phyloP scores from a whole-genome alignment of 768 basidiomycete species.

The Naganishia friedmannii region DNA sequence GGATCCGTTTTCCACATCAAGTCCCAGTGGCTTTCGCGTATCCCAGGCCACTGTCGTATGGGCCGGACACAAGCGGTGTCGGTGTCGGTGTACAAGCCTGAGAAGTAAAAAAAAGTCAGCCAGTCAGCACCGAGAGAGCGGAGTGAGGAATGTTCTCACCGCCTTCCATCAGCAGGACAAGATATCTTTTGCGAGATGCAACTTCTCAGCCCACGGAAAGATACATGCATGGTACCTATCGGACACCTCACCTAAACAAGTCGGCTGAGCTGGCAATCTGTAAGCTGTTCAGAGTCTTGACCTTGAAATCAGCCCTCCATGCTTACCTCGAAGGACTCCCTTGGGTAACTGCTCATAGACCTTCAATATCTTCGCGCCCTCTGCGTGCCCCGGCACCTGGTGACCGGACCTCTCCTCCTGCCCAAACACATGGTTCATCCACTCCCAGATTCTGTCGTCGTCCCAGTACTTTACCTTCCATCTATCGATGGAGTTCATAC shows the following conservation, averaged over 20 bases:
- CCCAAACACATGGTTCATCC: constrained; percentile 30
- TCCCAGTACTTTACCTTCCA: constrained; percentile 32
- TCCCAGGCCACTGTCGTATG: constrained; percentile 34
- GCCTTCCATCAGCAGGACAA: constrained; percentile 39
- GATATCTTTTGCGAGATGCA: constrained; percentile 32
- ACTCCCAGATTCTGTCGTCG: constrained; percentile 34
- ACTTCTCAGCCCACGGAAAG: not conserved
- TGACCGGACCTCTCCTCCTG: not conserved
- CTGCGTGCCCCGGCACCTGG: not conserved
- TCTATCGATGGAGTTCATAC: constrained; percentile 30
- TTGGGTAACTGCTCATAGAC: constrained; percentile 30
- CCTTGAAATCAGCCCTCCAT: too few relatives aligned
- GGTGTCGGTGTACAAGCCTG: constrained; percentile 40
- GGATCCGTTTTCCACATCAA: not conserved
- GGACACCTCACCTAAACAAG: constrained; percentile 12
- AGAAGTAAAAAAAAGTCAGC: too few relatives aligned
- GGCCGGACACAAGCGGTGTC: constrained; percentile 39
- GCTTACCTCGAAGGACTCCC: constrained; percentile 33
- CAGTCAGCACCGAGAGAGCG: too few relatives aligned
- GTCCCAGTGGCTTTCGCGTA: not conserved
- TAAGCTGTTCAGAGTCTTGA: too few relatives aligned
- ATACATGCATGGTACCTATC: not conserved
- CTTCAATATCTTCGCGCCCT: constrained; percentile 8
- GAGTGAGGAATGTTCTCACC: constrained; percentile 23
- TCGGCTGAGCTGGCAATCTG: constrained; percentile 6